phyloP scores from a whole-genome alignment of 163 green algal genomes.

The Scenedesmus sp. region DNA sequence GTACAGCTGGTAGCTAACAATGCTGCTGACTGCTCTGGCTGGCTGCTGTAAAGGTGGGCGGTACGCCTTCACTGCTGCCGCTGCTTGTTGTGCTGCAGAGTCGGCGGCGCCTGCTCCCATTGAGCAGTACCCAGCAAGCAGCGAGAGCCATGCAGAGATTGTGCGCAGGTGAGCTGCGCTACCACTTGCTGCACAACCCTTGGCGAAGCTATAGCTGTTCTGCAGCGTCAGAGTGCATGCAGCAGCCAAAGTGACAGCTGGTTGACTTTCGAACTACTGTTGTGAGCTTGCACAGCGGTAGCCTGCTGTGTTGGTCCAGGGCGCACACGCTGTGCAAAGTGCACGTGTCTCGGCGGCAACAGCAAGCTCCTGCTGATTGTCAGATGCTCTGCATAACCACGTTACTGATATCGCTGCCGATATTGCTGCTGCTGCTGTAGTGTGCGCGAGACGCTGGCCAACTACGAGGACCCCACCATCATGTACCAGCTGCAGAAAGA shows the following conservation, averaged over 20 bases:
- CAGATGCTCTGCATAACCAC: neutral
- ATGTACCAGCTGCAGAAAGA: conserved; percentile 73
- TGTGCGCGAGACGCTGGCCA: conserved; percentile 62
- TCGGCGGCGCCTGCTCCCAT: neutral
- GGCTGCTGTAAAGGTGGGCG: neutral
- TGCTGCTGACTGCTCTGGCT: neutral
- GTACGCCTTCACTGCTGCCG: neutral
- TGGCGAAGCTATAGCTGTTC: neutral
- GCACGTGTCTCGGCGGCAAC: no score
- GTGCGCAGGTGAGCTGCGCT: conserved; percentile 42
- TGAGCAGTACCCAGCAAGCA: neutral
- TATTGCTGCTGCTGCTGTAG: neutral
- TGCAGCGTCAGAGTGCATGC: neutral
- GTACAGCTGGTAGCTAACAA: neutral
- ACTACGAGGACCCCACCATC: conserved; percentile 66
- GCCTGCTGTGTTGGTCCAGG: no score
- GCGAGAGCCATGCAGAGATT: conserved; percentile 57
- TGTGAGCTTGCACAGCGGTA: no score
- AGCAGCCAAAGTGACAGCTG: no score
- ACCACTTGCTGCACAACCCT: no score
- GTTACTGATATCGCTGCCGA: neutral
- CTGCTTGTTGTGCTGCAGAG: neutral
- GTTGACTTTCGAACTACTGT: no score
- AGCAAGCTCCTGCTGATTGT: neutral
- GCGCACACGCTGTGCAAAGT: no score